Base-by-base conservation (phyloP, 495 filamentous ascomycete species). In the Wilcoxina mikolae region DNA sequence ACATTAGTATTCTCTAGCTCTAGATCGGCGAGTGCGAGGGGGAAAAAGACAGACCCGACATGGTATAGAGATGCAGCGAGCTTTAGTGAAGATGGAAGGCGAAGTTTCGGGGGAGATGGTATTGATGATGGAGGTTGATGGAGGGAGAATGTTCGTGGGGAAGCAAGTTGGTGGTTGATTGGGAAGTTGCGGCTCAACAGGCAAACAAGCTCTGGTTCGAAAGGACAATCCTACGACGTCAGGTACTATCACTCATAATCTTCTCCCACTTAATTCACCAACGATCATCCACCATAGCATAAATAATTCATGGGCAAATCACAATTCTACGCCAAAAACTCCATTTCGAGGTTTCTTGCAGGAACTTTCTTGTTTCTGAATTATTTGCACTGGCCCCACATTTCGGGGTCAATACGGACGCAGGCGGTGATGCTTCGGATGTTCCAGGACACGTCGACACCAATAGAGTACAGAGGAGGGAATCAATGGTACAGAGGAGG, bases 11-110 rank as follows among this genome's bases (percentile, higher is more conserved):
- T n/a, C n/a, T n/a, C n/a, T n/a, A n/a, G n/a, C n/a, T n/a, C n/a
- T n/a, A n/a, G n/a, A n/a, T n/a, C n/a, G n/a, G n/a, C n/a, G n/a
- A n/a, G n/a, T n/a, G n/a, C n/a, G n/a, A n/a, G n/a, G n/a, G n/a
- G n/a, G n/a, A n/a, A n/a, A 24, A 9, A n/a, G 47, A 50, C 47
- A 22, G 29, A 50, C 47, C 27, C 27, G 47, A 50, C 47, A 50
- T 50, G 47, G 27, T 31, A 12, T 15, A 15, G 20, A 18, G 23
- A 7, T 28, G 24, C 11, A 7, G 47, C 9, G 26, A 50, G 47
- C 20, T 50, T 50, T 50, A 27, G 1, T 4, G 10, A 25, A 28
- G 47, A 31, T 50, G 47, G 22, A 22, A 27, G 47, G 26, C 12
- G n/a, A 11, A 24, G 27, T 7, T 26, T 31, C 47, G 47, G 23